Conservation (phyloP, 2,329 filamentous ascomycete genomes). For the Tolypocladium amazonense region DNA sequence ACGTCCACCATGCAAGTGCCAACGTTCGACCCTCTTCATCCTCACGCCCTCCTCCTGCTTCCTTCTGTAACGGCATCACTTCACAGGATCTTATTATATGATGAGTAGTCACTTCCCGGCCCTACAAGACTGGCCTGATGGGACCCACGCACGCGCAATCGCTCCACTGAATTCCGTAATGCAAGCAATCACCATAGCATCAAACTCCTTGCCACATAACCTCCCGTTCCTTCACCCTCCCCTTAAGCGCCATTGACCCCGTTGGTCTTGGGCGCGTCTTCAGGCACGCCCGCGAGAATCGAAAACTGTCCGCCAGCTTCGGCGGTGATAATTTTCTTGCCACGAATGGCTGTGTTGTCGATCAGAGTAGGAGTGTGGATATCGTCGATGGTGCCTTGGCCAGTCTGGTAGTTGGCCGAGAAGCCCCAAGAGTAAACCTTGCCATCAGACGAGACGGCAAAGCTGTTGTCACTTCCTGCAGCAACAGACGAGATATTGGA, state of each 20-base stretch:
- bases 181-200: background rate
- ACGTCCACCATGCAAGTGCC: background rate
- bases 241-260: conserved; percentile 8
- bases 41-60: background rate
- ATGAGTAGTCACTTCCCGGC: background rate
- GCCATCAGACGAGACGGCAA: conserved; percentile 60
- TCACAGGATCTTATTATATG: background rate
- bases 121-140: background rate
- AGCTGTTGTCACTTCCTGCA: conserved; percentile 62
- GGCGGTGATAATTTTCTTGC: conserved; percentile 64
- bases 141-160: background rate
- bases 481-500: conserved; percentile 45
- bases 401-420: conserved; percentile 69
- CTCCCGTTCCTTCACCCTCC: background rate
- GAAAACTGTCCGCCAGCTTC: conserved; percentile 83
- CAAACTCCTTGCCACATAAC: background rate
- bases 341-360: conserved; percentile 73
- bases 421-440: conserved; percentile 75
- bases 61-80: background rate
- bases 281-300: conserved; percentile 40
- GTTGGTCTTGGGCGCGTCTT: conserved; percentile 17
- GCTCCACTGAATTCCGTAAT: background rate
- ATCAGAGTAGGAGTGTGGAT: conserved; percentile 67
- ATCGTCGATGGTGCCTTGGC: conserved; percentile 68
- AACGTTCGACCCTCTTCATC: background rate